Percentiles rank a stretch among this genome's conserved stretches.
Evolutionary conservation across 352 stramenopile species (phyloP).

Genomic region (Globisporangium takayamanum): DNA sequence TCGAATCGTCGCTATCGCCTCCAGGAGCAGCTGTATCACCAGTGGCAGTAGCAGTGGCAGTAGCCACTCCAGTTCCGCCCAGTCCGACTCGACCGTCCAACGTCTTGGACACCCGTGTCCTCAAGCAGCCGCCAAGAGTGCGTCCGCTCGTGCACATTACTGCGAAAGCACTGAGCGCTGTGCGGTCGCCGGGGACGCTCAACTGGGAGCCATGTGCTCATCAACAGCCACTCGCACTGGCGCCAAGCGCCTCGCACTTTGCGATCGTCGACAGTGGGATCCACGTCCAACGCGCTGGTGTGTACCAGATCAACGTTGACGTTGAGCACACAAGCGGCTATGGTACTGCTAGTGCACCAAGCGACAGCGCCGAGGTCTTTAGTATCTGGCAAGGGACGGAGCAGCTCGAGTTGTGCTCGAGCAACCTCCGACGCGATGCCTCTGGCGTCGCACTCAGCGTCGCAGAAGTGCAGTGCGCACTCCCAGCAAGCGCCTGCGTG

Average conservation of each 20-base stretch:
- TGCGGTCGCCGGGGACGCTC: slow-evolving; percentile 16
- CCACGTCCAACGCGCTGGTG: slow-evolving; percentile 14
- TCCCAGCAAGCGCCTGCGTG: slow-evolving; percentile 20
- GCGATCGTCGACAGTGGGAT: slow-evolving; percentile 24
- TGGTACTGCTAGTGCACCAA: neutral
- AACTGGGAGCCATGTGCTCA: slow-evolving; percentile 20
- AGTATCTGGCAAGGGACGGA: slow-evolving; percentile 24
- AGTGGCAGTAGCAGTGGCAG: neutral
- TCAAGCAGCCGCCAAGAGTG: neutral
- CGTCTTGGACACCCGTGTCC: no score
- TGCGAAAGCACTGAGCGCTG: neutral
- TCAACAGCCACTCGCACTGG: neutral
- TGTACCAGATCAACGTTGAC: slow-evolving; percentile 32
- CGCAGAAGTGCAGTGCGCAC: slow-evolving; percentile 15
- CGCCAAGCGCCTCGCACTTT: slow-evolving; percentile 14
- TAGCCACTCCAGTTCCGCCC: neutral
- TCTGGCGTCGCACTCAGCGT: slow-evolving; percentile 19
- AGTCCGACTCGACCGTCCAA: neutral
- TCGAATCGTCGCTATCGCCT: neutral
- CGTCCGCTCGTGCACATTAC: neutral
- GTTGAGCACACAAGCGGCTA: slow-evolving; percentile 15
- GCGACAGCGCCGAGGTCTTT: slow-evolving; percentile 14
- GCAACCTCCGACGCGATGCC: slow-evolving; percentile 8
- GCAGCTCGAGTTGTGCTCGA: slow-evolving; percentile 2
- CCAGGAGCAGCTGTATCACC: neutral